Percentiles rank a stretch among this genome's conserved stretches.
These are phyloP conservation scores for Aspergillus viridinutans DNA, from an alignment of 2,329 filamentous ascomycete species.

Conservation along the genomic window DNA sequence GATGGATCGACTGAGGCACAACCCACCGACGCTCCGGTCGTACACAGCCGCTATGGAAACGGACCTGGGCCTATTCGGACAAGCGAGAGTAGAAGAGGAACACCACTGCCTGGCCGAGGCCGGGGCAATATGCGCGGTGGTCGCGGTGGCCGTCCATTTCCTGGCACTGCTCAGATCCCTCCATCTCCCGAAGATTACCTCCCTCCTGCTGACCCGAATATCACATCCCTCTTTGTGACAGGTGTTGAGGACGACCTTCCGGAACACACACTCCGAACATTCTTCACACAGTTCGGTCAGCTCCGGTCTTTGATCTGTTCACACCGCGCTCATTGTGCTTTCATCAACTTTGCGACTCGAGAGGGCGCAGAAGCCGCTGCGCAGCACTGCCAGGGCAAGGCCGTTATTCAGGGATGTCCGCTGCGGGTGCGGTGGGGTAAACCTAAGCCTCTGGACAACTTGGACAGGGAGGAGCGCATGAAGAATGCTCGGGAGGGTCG, in stretches of 20 bases:
- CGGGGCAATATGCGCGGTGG: slow-evolving; percentile 46
- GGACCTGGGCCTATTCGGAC: slow-evolving; percentile 69
- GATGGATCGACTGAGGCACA: slow-evolving; percentile 39
- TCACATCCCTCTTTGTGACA: slow-evolving; percentile 91
- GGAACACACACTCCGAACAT: slow-evolving; percentile 83
- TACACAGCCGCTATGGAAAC: slow-evolving; percentile 40
- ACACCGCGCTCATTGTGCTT: slow-evolving; percentile 95
- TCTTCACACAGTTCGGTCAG: slow-evolving; percentile 84
- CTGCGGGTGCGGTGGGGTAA: slow-evolving; percentile 87
- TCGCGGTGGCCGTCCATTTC: slow-evolving; percentile 57
- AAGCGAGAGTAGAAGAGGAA: slow-evolving; percentile 49
- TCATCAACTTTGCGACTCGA: slow-evolving; percentile 86
- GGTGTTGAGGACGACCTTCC: slow-evolving; percentile 95
- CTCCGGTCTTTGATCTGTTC: slow-evolving; percentile 92
- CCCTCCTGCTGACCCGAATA: slow-evolving; percentile 76
- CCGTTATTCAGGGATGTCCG: slow-evolving; percentile 86
- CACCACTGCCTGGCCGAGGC: slow-evolving; percentile 39
- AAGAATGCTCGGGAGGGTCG: slow-evolving; percentile 77
- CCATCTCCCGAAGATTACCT: slow-evolving; percentile 80
- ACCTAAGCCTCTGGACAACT: slow-evolving; percentile 84
- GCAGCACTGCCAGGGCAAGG: slow-evolving; percentile 76
- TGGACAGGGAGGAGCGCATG: slow-evolving; percentile 80
- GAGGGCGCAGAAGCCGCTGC: slow-evolving; percentile 83
- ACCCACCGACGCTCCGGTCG: slow-evolving; percentile 40
- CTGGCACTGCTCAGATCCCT: slow-evolving; percentile 67